Percentiles rank a stretch among this genome's conserved stretches.
phyloP scores from a whole-genome alignment of 169 alveolate genomes.

The Plasmodium gonderi region DNA sequence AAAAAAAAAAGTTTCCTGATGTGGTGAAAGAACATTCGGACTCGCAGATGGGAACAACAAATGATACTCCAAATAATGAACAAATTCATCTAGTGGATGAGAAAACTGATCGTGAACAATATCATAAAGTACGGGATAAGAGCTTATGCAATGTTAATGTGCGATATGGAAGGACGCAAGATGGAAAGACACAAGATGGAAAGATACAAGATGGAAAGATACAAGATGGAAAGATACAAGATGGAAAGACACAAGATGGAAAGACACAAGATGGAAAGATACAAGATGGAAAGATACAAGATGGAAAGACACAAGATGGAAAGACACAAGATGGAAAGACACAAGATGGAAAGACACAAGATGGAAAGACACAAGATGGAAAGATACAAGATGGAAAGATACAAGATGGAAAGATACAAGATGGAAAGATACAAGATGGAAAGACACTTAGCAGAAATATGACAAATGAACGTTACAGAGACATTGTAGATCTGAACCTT shows the following conservation, averaged over 20 bases:
- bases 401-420: neutral
- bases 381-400: neutral
- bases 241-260: neutral
- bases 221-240: neutral
- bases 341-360: neutral
- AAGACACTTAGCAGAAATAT: neutral
- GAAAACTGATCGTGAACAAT: neutral
- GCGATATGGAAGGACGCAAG: neutral
- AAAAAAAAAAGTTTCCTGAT: too few species aligned
- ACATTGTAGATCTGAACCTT: slow-evolving; percentile 10
- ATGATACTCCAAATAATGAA: neutral
- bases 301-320: neutral
- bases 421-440: neutral
- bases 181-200: neutral
- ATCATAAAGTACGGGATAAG: neutral
- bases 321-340: neutral
- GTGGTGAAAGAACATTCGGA: neutral
- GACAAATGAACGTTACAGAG: slow-evolving; percentile 1
- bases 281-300: neutral
- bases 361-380: neutral
- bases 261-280: neutral
- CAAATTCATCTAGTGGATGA: neutral
- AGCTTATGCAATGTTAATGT: neutral
- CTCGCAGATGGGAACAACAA: neutral
- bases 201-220: neutral